Evolutionary conservation across 176 grass and related monocot species (phyloP), one percentile per base, ranked within the genome.

Genomic region (Tuctoria greenei): DNA sequence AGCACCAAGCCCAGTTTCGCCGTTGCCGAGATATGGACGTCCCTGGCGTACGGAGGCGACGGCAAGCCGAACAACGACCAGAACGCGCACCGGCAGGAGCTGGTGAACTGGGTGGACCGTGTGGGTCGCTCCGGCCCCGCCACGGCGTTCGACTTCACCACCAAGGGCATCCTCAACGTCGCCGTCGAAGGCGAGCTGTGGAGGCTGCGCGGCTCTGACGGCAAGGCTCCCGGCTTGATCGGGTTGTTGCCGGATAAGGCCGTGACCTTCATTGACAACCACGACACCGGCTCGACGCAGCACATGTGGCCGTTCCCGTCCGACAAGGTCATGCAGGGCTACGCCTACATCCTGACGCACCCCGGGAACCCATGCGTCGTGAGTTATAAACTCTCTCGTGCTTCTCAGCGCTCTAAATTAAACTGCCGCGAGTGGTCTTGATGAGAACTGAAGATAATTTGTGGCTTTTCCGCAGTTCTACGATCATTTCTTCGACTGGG

Each of bases 261-360:
- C 16, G 83, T 88, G 6, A 91, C 92, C 25, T 95, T 95, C 82
- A 20, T 95, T 41, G 92, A 95, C 72, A 95, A 95, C 82, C 89
- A 95, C 11, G 92, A 95, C 71, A 95, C 92, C 0, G 92, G 92
- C 26, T 95, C 92, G 0, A 91, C 92, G 66, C 92, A 95, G 83
- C 82, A 82, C 44, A 34, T 85, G 80, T 91, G 88, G 88, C 88
- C 92, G 0, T 96, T 96, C 71, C 93, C 93, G 12, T 70, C 89
- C 17, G 89, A 88, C 24, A 92, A 83, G 87, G 79, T 92, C 81
- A 96, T 96, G 89, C 89, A 96, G 83, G 89, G 93, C 65, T 96
- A 96, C 8, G 89, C 84, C 16, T 96, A 96, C 77, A 96, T 96
- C 78, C 86, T 96, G 31, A 96, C 84, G 20, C 93, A 92, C 74